Base-by-base conservation (phyloP, 139 green algal species). In the Micractinium sp. region DNA sequence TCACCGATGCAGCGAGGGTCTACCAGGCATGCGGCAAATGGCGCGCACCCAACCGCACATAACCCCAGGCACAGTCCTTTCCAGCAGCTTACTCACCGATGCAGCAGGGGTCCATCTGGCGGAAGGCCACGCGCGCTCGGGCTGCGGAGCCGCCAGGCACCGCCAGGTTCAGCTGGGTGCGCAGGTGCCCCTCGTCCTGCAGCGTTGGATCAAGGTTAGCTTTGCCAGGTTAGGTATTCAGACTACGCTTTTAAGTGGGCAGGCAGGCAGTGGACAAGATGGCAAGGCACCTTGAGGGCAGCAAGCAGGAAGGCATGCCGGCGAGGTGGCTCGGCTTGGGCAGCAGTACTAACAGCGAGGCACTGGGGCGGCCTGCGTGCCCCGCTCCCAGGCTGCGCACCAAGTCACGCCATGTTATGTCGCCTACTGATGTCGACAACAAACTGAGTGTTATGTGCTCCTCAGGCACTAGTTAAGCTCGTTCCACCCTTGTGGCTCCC, bases 81-180 rank as follows among this genome's bases (percentile, higher is more conserved):
- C 63, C 20, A 71, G 20, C 16, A 19, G 3, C 74, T n/a, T 1
- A 23, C 74, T 53, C 74, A 80, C 74, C 78, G 23, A 87, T 33
- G 83, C 83, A 85, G 86, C 86, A 89, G 56, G 86, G 86, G 83
- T 93, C 90, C 90, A 93, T 93, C 36, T 90, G 88, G 29, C 88
- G 85, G 90, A 92, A 93, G 22, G 85, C 25, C 27, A 90, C 88
- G 38, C 67, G 35, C 4, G n/a, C 53, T 71, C 82, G 85, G 0
- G 77, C 73, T 0, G 91, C 88, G 19, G 53, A 31, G 36, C 61
- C 76, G 16, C 63, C 86, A 0, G 75, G 75, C 77, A 86, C 86
- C 38, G 77, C 35, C 77, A 90, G 77, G 12, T 47, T 38, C 77
- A 90, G 41, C 36, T 33, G 53, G 15, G 27, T 80, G 53, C 63